Conservation (phyloP, 768 basidiomycete genomes). For the Coprinellus aureogranulatus region DNA sequence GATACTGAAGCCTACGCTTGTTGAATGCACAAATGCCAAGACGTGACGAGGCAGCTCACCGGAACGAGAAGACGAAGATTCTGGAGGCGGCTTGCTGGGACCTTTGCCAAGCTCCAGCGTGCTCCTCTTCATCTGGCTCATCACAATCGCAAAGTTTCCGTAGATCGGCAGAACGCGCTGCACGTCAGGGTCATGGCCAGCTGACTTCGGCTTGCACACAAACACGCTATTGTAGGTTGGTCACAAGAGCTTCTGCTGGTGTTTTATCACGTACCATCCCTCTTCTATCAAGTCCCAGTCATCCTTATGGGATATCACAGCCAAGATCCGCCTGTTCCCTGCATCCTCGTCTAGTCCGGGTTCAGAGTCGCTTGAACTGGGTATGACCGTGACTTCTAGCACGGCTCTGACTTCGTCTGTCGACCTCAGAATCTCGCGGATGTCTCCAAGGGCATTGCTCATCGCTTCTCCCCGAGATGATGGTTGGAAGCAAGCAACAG, state of each 20-base stretch:
- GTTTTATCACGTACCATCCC: constrained; percentile 40
- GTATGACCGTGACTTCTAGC: constrained; percentile 37
- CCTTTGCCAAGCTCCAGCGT: constrained; percentile 32
- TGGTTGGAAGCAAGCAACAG: not conserved
- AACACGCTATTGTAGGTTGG: constrained; percentile 39
- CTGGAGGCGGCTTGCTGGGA: constrained; percentile 21
- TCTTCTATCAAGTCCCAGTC: constrained; percentile 44
- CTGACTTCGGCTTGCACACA: constrained; percentile 40
- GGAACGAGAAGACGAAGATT: constrained; percentile 44
- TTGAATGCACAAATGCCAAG: not conserved
- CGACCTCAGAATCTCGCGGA: constrained; percentile 24
- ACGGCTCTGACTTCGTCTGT: constrained; percentile 46
- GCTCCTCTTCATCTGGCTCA: constrained; percentile 51
- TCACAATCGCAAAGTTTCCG: constrained; percentile 49
- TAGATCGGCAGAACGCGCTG: constrained; percentile 58
- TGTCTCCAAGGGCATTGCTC: constrained; percentile 16
- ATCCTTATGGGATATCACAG: constrained; percentile 49
- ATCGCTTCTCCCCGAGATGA: constrained; percentile 7
- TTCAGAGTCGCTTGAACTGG: constrained; percentile 6
- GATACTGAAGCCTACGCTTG: constrained; percentile 48
- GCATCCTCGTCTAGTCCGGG: constrained; percentile 16
- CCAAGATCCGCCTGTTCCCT: constrained; percentile 39
- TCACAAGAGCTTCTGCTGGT: no score
- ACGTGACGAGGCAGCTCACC: not conserved
- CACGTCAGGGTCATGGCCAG: constrained; percentile 35